Percentiles rank a stretch among this genome's conserved stretches.
Conservation (phyloP, 257 asterid species). For the Nicotiana tabacum region DNA sequence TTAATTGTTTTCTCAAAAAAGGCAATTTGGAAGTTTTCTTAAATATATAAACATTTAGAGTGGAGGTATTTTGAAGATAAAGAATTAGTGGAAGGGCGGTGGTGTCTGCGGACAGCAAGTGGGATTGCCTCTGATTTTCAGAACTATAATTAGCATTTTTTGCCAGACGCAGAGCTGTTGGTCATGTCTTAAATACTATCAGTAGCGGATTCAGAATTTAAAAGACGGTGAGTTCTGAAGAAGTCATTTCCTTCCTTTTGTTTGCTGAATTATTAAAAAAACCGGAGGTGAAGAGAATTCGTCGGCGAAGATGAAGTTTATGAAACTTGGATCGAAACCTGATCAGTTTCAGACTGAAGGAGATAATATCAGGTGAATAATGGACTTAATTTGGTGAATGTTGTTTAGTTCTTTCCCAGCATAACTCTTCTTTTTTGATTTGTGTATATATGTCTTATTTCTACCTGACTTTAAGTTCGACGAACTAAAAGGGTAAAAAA, state of each 20-base stretch:
- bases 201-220: too few relatives aligned
- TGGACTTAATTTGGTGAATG: background rate
- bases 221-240: background rate
- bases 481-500: background rate
- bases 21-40: conserved; percentile 10
- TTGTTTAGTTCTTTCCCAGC: background rate
- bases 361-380: conserved; percentile 63
- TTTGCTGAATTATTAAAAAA: background rate
- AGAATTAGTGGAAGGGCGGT: conserved; percentile 21
- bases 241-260: background rate
- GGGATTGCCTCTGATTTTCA: conserved; percentile 24
- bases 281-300: conserved; percentile 1
- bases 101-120: conserved; percentile 34
- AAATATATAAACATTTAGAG: conserved; percentile 13
- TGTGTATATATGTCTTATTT: background rate
- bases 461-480: background rate
- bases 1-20: conserved; percentile 12
- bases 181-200: conserved; percentile 1
- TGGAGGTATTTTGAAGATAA: conserved; percentile 9
- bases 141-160: conserved; percentile 15
- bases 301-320: conserved; percentile 65
- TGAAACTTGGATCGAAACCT: conserved; percentile 93
- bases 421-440: background rate
- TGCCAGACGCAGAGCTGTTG: background rate
- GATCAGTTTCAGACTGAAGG: conserved; percentile 85